phyloP scores from a whole-genome alignment of 2,329 filamentous ascomycete genomes.

The Sarocladium brachiariae region DNA sequence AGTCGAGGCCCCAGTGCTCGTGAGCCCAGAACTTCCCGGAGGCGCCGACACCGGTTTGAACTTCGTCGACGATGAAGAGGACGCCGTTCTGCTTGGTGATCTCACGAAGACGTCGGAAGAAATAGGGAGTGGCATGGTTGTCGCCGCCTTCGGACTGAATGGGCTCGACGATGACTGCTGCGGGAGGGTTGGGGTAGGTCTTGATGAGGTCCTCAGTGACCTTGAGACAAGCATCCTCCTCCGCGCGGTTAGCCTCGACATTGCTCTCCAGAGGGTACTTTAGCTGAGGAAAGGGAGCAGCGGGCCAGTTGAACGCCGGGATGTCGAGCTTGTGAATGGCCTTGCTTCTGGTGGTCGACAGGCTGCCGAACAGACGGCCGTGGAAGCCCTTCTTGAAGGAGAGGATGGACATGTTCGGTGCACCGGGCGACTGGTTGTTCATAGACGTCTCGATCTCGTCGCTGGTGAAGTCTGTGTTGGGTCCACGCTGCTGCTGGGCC shows the following conservation, averaged over 20 bases:
- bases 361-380: slow-evolving; percentile 78
- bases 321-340: slow-evolving; percentile 94
- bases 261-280: slow-evolving; percentile 83
- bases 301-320: slow-evolving; percentile 90
- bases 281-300: slow-evolving; percentile 75
- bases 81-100: slow-evolving; percentile 72
- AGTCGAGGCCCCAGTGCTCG: slow-evolving; percentile 79
- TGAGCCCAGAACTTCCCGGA: slow-evolving; percentile 96
- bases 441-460: slow-evolving; percentile 70
- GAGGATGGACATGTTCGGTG: slow-evolving; percentile 72
- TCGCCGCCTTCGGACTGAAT: slow-evolving; percentile 92
- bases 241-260: slow-evolving; percentile 70
- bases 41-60: slow-evolving; percentile 87
- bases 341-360: slow-evolving; percentile 88
- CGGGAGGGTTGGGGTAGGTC: slow-evolving; percentile 71
- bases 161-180: slow-evolving; percentile 79
- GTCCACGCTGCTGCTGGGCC: slow-evolving; percentile 73
- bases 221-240: slow-evolving; percentile 72
- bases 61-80: slow-evolving; percentile 87
- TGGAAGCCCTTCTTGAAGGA: slow-evolving; percentile 88
- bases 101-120: slow-evolving; percentile 78
- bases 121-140: slow-evolving; percentile 82
- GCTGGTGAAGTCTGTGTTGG: slow-evolving; percentile 69
- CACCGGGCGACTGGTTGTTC: slow-evolving; percentile 72
- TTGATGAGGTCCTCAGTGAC: slow-evolving; percentile 79